phyloP scores from a whole-genome alignment of 169 alveolate species.

The Perkinsus marinus region DNA sequence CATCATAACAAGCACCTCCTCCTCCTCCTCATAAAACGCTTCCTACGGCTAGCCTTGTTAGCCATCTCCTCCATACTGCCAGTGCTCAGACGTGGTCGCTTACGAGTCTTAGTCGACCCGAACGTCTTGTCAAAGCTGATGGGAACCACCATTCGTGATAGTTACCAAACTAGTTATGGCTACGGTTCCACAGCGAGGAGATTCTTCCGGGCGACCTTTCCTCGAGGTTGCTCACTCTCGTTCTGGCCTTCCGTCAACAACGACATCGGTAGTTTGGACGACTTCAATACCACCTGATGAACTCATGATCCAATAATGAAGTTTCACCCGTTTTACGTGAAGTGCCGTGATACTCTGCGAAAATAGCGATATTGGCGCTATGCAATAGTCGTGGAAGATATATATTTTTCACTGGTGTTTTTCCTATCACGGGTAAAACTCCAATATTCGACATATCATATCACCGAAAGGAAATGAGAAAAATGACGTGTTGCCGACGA shows the following conservation, averaged over 20 bases:
- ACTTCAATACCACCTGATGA: constrained; percentile 54
- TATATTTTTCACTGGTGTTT: no score
- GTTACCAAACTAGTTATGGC: neutral
- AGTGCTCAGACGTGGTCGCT: constrained; percentile 32
- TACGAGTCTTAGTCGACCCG: constrained; percentile 31
- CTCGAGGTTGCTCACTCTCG: neutral
- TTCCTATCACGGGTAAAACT: no score
- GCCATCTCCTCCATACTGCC: constrained; percentile 20
- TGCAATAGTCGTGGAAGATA: no score
- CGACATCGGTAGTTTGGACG: constrained; percentile 84
- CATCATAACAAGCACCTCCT: neutral
- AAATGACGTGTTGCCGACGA: no score
- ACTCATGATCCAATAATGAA: no score
- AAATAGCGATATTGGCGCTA: no score
- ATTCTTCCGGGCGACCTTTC: neutral
- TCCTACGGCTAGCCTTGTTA: neutral
- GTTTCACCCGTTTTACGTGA: no score
- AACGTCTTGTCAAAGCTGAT: constrained; percentile 15
- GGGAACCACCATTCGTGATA: neutral
- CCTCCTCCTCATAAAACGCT: neutral
- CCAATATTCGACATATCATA: no score
- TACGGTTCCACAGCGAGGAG: constrained; percentile 14
- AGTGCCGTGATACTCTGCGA: no score
- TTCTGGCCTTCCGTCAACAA: constrained; percentile 59
- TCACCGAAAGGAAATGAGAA: no score